A percentile compares a stretch with the other conserved stretches of the same genome.
phyloP scores from a whole-genome alignment of 352 stramenopile species.

The Phytophthora megakarya region DNA sequence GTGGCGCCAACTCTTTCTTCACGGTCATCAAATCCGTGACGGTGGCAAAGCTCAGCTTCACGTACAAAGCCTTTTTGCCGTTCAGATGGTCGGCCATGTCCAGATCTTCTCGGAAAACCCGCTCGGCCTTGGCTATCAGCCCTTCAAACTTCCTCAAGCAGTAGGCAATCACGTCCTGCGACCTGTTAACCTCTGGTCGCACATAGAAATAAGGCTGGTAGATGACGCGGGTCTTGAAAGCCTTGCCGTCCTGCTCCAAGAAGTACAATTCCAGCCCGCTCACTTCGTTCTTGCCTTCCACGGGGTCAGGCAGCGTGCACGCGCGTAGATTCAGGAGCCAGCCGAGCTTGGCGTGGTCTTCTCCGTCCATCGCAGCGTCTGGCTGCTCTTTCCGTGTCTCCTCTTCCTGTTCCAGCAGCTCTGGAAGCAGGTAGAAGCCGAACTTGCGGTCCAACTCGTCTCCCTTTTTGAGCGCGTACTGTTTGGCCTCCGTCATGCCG shows the following conservation, averaged over 20 bases:
- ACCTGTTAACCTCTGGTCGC: conserved; percentile 54
- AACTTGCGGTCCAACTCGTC: conserved; percentile 76
- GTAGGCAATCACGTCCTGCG: conserved; percentile 78
- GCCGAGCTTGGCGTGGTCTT: conserved; percentile 47
- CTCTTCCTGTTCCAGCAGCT: conserved; percentile 62
- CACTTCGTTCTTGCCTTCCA: conserved; percentile 81
- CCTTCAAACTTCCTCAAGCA: conserved; percentile 88
- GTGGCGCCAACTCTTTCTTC: conserved; percentile 64
- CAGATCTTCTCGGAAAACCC: conserved; percentile 89
- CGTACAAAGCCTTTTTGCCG: conserved; percentile 83
- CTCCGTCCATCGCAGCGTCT: not conserved
- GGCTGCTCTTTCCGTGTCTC: conserved; percentile 32
- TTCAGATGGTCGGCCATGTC: conserved; percentile 91
- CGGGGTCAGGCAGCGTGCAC: conserved; percentile 57
- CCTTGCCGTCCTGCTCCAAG: conserved; percentile 90
- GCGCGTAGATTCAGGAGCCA: conserved; percentile 79
- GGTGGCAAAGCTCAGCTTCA: conserved; percentile 92
- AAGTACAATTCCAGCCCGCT: conserved; percentile 96
- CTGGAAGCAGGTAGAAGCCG: conserved; percentile 64
- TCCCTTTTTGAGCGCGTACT: conserved; percentile 57
- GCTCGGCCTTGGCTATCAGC: conserved; percentile 73
- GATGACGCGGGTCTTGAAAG: conserved; percentile 96
- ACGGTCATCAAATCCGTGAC: conserved; percentile 70
- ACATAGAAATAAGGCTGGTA: conserved; percentile 99
- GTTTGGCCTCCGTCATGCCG: conserved; percentile 68